Evolutionary conservation across 1,284 basidiomycete species (phyloP), one percentile per base, ranked within the genome.

Genomic region (Apiotrichum porosum): DNA sequence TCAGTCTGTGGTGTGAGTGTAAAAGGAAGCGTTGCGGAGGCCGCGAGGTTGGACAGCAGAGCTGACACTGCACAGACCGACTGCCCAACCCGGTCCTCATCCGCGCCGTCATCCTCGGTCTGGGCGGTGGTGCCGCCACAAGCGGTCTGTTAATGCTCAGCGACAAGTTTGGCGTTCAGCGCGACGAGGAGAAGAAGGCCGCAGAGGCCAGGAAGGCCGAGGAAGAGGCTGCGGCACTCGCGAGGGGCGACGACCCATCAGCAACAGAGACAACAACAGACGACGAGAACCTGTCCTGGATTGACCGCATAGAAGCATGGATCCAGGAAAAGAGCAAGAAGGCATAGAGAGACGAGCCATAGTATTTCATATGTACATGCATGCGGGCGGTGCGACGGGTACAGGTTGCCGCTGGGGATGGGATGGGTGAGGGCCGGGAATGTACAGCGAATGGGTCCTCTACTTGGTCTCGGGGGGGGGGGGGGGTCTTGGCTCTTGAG

Each of bases 1-100:
- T 66, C 0, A 66, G 69, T 0, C 31, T 59, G 10, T 39, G 51
- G 6, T 68, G 71, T 74, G 47, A 60, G 70, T 69, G 9, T 10
- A 23, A 22, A 31, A 5, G 2, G n/a, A 6, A 21, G 17, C 23
- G 32, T 4, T 14, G 13, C 17, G 28, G 22, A 22, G n/a, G 6
- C 37, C 19, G 30, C 31, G 19, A 32, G 36, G 9, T 28, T 35
- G 39, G n/a, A 33, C 24, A 22, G 37, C 22, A 22, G 8, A 14
- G 37, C 35, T 50, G 43, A 51, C 33, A 9, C 14, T 23, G 23
- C 22, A 5, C 44, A 73, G 71, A 66, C 54, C 56, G 65, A n/a
- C 54, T 73, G 30, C 69, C 69, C 1, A 53, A 59, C 44, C 62
- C 60, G 6, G 46, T 71, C 6, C 56, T 69, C 42, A 34, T 66